Evolutionary conservation across 1,139 yeast genomes (phyloP).

Genomic region (Saccharomycopsis hybrid): DNA sequence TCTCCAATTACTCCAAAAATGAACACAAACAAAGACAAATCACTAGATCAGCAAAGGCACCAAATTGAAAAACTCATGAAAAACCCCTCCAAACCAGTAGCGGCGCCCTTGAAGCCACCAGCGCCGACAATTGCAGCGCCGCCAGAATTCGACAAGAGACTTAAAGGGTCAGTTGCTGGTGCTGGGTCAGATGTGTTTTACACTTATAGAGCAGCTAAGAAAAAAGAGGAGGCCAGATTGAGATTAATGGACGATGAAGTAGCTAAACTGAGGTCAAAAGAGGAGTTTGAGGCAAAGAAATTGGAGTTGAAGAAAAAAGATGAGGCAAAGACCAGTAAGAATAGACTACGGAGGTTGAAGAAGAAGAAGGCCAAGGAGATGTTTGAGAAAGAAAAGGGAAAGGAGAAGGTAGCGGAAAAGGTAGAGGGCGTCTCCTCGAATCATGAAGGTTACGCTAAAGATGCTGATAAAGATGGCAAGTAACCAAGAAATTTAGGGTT

Average conservation of each 20-base stretch:
- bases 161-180: slow-evolving; percentile 10
- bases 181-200: slow-evolving; percentile 10
- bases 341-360: slow-evolving; percentile 6
- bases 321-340: slow-evolving; percentile 5
- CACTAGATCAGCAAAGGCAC: neutral
- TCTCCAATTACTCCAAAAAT: neutral
- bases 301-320: slow-evolving; percentile 4
- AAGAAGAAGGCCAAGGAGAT: slow-evolving; percentile 4
- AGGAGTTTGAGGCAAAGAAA: neutral
- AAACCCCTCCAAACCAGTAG: neutral
- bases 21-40: neutral
- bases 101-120: neutral
- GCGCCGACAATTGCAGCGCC: neutral
- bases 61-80: neutral
- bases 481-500: too few species aligned
- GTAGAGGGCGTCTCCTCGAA: too few species aligned
- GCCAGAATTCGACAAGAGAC: neutral
- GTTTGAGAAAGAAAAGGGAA: neutral
- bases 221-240: slow-evolving; percentile 1
- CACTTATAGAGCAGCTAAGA: slow-evolving; percentile 1
- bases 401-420: neutral
- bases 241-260: neutral
- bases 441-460: too few species aligned
- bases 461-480: too few species aligned
- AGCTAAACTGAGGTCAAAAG: neutral